phyloP scores from a whole-genome alignment of 805 yeast genomes.

The Crinitomyces ghanaensis region DNA sequence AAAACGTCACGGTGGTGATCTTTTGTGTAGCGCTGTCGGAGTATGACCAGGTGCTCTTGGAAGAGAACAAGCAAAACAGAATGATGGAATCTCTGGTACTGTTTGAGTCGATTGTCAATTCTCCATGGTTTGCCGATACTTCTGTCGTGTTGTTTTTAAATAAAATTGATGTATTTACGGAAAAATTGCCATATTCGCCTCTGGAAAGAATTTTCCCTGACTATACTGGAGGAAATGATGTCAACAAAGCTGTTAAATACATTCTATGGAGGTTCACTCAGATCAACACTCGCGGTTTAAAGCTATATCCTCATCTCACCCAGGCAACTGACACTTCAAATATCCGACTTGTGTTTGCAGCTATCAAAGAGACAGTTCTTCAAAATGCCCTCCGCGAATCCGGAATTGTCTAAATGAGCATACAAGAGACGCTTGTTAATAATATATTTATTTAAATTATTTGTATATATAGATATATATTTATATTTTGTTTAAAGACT shows the following conservation, averaged over 20 bases:
- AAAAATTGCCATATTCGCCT: constrained; percentile 72
- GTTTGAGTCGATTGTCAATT: constrained; percentile 83
- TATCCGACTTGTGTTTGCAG: constrained; percentile 75
- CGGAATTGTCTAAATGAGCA: constrained; percentile 41
- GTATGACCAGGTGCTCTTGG: constrained; percentile 77
- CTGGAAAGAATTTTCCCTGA: constrained; percentile 78
- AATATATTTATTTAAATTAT: neutral
- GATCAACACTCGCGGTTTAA: constrained; percentile 69
- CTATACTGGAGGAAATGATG: constrained; percentile 81
- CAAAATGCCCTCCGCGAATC: constrained; percentile 68
- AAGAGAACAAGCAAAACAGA: constrained; percentile 57
- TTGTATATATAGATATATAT: neutral
- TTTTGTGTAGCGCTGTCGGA: constrained; percentile 88
- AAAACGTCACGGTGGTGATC: constrained; percentile 78
- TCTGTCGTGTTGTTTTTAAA: constrained; percentile 79
- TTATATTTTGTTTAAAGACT: neutral
- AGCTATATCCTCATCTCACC: constrained; percentile 77
- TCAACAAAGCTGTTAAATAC: constrained; percentile 83
- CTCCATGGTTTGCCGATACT: constrained; percentile 84
- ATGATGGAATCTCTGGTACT: constrained; percentile 71
- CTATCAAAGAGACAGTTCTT: constrained; percentile 68
- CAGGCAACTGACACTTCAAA: constrained; percentile 92
- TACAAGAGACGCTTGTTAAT: neutral
- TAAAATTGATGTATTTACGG: constrained; percentile 83
- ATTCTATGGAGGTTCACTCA: constrained; percentile 84